Percentiles rank a stretch among this genome's conserved stretches.
Evolutionary conservation across 306 rosid species (phyloP).

Genomic region (Casuarina equisetifolia): DNA sequence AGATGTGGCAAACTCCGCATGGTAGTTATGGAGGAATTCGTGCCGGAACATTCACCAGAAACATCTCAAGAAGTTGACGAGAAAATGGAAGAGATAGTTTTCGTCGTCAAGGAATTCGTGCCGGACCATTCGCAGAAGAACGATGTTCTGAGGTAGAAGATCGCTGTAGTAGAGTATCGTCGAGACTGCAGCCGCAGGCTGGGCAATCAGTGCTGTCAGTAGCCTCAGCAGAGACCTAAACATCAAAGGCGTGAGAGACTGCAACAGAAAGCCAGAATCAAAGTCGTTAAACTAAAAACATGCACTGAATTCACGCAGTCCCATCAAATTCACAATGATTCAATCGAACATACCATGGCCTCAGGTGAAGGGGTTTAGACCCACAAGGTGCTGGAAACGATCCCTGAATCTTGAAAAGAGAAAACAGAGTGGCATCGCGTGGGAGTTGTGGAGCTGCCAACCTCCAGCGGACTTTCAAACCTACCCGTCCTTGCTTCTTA

Average conservation of each 20-base stretch:
- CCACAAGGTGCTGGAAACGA: constrained; percentile 12
- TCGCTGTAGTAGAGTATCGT: constrained; percentile 62
- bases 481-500: constrained; percentile 34
- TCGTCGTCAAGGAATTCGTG: constrained; percentile 56
- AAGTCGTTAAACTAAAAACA: background rate
- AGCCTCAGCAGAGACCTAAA: constrained; percentile 59
- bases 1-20: background rate
- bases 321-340: background rate
- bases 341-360: constrained; percentile 46
- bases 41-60: constrained; percentile 24
- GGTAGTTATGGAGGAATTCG: background rate
- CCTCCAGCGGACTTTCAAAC: constrained; percentile 45
- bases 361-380: constrained; percentile 8
- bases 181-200: constrained; percentile 54
- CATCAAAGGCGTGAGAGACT: constrained; percentile 61
- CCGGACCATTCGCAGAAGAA: constrained; percentile 52
- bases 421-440: background rate
- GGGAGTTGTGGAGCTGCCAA: background rate
- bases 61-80: constrained; percentile 46
- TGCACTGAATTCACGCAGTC: background rate
- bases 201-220: constrained; percentile 37
- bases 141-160: constrained; percentile 54
- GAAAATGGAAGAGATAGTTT: constrained; percentile 57
- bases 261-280: constrained; percentile 24
- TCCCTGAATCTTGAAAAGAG: constrained; percentile 2